Conservation (phyloP, 2,329 filamentous ascomycete genomes). For the Fusarium verrucosum region DNA sequence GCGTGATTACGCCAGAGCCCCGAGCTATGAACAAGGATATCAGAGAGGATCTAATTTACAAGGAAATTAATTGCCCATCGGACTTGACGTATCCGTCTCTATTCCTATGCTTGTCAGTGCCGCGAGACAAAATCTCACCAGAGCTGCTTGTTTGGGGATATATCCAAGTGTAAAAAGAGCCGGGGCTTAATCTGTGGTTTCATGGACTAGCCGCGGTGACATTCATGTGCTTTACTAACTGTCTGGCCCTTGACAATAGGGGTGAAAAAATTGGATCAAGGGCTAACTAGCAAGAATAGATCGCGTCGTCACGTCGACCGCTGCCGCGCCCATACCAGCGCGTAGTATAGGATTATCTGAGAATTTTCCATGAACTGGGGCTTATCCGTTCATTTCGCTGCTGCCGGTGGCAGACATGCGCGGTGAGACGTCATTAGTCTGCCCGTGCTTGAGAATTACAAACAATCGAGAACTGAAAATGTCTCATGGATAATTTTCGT, state of each 20-base stretch:
- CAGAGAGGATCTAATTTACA: slow-evolving; percentile 31
- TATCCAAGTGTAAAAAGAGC: background rate
- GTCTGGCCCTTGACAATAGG: slow-evolving; percentile 15
- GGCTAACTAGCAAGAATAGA: slow-evolving; percentile 13
- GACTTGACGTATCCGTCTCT: slow-evolving; percentile 9
- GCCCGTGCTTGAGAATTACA: background rate
- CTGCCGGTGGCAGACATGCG: background rate
- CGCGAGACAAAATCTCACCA: background rate
- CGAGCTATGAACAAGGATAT: slow-evolving; percentile 11
- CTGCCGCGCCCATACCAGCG: slow-evolving; percentile 13
- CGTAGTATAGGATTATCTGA: background rate
- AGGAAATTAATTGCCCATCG: slow-evolving; percentile 32
- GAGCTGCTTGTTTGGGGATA: background rate
- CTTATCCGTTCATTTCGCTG: slow-evolving; percentile 14
- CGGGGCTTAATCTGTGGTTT: background rate
- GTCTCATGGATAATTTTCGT: background rate
- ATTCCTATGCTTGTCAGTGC: slow-evolving; percentile 2
- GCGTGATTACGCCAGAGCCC: slow-evolving; percentile 18
- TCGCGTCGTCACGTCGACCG: slow-evolving; percentile 27
- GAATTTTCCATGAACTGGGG: slow-evolving; percentile 12
- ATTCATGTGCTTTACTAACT: background rate
- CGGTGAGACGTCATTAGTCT: slow-evolving; percentile 8
- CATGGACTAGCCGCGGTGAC: background rate
- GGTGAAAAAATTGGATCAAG: slow-evolving; percentile 9
- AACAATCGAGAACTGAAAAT: slow-evolving; percentile 1